A percentile compares a stretch with the other conserved stretches of the same genome.
Conservation (phyloP, 345 rosid species). For the Eucalyptus erythrocorys region DNA sequence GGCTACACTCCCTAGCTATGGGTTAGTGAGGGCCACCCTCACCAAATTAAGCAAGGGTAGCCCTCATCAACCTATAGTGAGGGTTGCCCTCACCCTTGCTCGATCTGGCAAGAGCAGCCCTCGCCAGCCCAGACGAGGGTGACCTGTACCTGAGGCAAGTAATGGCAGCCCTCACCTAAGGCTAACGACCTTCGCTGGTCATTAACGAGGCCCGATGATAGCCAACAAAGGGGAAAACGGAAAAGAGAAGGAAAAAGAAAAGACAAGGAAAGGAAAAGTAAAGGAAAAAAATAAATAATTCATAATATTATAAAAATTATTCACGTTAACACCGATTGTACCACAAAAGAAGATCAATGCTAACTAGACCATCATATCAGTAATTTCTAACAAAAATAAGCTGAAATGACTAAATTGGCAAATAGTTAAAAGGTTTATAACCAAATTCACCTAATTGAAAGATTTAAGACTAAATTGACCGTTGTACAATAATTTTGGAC, state of each 20-base stretch:
- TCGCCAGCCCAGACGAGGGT: fast-evolving
- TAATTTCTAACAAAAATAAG: too few relatives aligned
- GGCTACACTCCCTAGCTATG: neutral
- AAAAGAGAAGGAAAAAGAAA: neutral
- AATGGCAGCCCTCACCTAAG: neutral
- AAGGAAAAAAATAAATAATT: too few relatives aligned
- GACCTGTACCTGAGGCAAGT: neutral
- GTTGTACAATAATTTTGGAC: too few relatives aligned
- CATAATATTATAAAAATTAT: too few relatives aligned
- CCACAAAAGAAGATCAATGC: fast-evolving
- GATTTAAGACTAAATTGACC: too few relatives aligned
- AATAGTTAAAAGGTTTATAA: too few relatives aligned
- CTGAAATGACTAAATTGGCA: neutral
- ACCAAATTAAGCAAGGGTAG: too few relatives aligned
- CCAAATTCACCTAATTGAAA: too few relatives aligned
- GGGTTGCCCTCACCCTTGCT: neutral
- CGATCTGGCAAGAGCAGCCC: fast-evolving
- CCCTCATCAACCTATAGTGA: too few relatives aligned
- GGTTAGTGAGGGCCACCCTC: too few relatives aligned
- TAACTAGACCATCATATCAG: fast-evolving
- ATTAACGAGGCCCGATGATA: fast-evolving
- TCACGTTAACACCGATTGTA: fast-evolving
- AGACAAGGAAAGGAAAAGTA: too few relatives aligned
- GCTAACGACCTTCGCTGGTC: neutral
- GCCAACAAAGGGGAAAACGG: fast-evolving